A percentile compares a stretch with the other conserved stretches of the same genome.
phyloP scores from a whole-genome alignment of 1,284 basidiomycete genomes.

The Papiliotrema nemorosa region DNA sequence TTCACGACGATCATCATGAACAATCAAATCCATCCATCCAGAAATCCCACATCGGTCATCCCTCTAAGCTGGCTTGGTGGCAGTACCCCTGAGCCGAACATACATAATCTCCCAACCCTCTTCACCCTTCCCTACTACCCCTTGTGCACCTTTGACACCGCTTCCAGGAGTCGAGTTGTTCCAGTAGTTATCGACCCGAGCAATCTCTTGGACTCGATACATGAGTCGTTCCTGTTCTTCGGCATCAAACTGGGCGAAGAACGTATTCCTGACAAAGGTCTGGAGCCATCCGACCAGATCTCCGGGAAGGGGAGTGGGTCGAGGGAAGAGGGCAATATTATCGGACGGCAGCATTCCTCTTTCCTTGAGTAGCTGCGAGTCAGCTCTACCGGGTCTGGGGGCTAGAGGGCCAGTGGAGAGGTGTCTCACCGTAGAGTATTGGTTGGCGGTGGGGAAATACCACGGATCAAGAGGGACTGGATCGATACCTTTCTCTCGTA shows the following conservation, averaged over 20 bases:
- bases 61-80: constrained; percentile 13
- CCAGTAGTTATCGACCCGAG: constrained; percentile 57
- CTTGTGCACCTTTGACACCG: constrained; percentile 5
- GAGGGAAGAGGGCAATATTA: constrained; percentile 62
- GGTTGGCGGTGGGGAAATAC: constrained; percentile 71
- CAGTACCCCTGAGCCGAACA: constrained; percentile 61
- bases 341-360: constrained; percentile 57
- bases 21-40: too few species aligned
- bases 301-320: constrained; percentile 63
- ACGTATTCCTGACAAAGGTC: constrained; percentile 61
- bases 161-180: constrained; percentile 23
- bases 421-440: constrained; percentile 58
- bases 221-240: constrained; percentile 61
- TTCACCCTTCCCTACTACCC: constrained; percentile 2
- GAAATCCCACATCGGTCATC: too few species aligned
- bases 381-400: too few species aligned
- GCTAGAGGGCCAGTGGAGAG: too few species aligned
- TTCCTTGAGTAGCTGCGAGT: constrained; percentile 56
- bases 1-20: too few species aligned
- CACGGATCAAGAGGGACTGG: constrained; percentile 66
- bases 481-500: constrained; percentile 59
- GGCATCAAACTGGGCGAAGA: constrained; percentile 57
- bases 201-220: constrained; percentile 61
- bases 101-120: constrained; percentile 71
- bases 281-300: constrained; percentile 67